A percentile compares a stretch with the other conserved stretches of the same genome.
phyloP scores from a whole-genome alignment of 257 asterid genomes.

The Asclepias syriaca region DNA sequence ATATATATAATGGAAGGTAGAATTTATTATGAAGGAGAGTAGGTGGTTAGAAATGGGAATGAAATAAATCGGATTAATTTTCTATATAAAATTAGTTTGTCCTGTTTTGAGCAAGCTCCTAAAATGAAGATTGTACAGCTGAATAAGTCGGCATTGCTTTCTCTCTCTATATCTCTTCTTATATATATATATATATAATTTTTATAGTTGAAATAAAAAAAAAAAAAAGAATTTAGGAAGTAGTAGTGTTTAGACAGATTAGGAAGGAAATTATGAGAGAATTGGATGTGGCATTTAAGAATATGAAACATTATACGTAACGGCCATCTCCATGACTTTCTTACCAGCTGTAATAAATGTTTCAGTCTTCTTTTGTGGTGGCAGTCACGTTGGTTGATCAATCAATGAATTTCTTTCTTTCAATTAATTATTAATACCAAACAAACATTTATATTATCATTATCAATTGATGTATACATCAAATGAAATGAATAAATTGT shows the following conservation, averaged over 20 bases:
- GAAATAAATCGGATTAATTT: too few relatives aligned
- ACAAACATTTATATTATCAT: too few relatives aligned
- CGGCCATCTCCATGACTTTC: constrained; percentile 8
- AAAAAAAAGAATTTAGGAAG: neutral
- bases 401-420: too few relatives aligned
- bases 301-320: constrained; percentile 2
- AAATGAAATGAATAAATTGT: neutral
- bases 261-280: neutral
- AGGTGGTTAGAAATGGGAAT: too few relatives aligned
- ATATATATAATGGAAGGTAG: too few relatives aligned
- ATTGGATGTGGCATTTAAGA: neutral
- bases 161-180: neutral
- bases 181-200: too few relatives aligned
- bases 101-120: neutral
- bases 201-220: neutral
- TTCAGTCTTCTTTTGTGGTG: neutral
- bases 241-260: constrained; percentile 1
- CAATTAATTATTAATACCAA: too few relatives aligned
- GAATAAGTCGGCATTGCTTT: neutral
- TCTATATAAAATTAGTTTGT: too few relatives aligned
- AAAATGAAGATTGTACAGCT: too few relatives aligned
- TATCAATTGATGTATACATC: neutral
- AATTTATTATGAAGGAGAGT: too few relatives aligned
- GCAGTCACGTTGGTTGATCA: neutral
- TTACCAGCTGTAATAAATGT: constrained; percentile 15